Percentiles rank a stretch among this genome's conserved stretches.
phyloP scores from a whole-genome alignment of 1,284 basidiomycete genomes.

The Ceratobasidium sp. region DNA sequence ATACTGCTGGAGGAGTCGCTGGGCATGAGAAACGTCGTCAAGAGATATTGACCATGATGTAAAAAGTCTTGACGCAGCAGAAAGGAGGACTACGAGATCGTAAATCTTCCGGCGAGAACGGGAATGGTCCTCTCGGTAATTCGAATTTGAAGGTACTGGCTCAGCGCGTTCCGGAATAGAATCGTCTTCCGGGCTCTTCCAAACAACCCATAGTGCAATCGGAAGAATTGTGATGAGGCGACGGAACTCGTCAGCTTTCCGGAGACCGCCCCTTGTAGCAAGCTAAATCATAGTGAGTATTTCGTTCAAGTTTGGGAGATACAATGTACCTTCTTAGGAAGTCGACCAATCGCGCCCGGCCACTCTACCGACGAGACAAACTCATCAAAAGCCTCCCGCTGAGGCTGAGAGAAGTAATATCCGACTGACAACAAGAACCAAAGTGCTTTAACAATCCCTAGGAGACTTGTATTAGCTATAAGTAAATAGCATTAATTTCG shows the following conservation, averaged over 20 bases:
- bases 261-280: slow-evolving; percentile 53
- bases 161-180: slow-evolving; percentile 51
- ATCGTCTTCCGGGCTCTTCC: slow-evolving; percentile 52
- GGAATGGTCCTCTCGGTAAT: background rate
- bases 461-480: background rate
- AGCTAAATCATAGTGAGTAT: slow-evolving; percentile 42
- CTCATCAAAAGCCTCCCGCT: background rate
- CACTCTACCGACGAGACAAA: background rate
- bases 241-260: slow-evolving; percentile 58
- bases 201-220: slow-evolving; percentile 55
- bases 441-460: background rate
- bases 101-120: background rate
- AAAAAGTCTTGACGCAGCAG: slow-evolving; percentile 1
- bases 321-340: background rate
- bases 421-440: background rate
- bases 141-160: slow-evolving; percentile 43
- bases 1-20: slow-evolving; percentile 52
- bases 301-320: too few relatives aligned
- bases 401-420: background rate
- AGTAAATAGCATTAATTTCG: slow-evolving; percentile 11
- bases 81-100: background rate
- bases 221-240: slow-evolving; percentile 53
- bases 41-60: slow-evolving; percentile 51
- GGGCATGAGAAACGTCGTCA: slow-evolving; percentile 52
- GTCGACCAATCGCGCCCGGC: background rate